A percentile compares a stretch with the other conserved stretches of the same genome.
Evolutionary conservation across 164 flowering plant species (phyloP).

Genomic region (Santalum album): DNA sequence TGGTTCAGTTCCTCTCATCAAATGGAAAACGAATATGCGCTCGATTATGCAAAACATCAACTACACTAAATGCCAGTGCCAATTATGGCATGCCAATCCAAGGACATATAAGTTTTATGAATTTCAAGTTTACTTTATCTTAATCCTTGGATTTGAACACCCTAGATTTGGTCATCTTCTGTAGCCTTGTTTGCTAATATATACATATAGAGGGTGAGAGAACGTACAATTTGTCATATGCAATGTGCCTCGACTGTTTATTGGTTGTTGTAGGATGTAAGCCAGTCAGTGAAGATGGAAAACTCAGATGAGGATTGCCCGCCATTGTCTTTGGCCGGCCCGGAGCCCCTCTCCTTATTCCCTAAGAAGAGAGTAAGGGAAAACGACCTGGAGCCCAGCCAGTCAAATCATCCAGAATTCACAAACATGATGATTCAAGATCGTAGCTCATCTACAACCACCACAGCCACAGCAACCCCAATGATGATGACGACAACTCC

Average conservation of each 20-base stretch:
- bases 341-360: conserved; percentile 22
- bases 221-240: too few relatives aligned
- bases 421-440: conserved; percentile 25
- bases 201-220: too few relatives aligned
- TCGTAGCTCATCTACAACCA: conserved; percentile 22
- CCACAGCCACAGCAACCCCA: conserved; percentile 15
- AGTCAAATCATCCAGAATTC: conserved; percentile 21
- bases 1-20: too few relatives aligned
- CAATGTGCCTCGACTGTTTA: neutral
- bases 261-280: neutral
- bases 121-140: too few relatives aligned
- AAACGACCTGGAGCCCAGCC: conserved; percentile 17
- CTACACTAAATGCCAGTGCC: too few relatives aligned
- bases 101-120: too few relatives aligned
- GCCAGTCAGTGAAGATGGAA: conserved; percentile 3
- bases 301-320: conserved; percentile 17
- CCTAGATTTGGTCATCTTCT: too few relatives aligned
- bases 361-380: conserved; percentile 28
- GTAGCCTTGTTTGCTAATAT: too few relatives aligned
- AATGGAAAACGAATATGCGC: too few relatives aligned
- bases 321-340: conserved; percentile 12
- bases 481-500: conserved; percentile 7
- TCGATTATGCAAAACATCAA: too few relatives aligned
- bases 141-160: too few relatives aligned
- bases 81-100: too few relatives aligned